Base-by-base conservation (phyloP, 352 stramenopile genomes). In the Phytophthora aleatoria region DNA sequence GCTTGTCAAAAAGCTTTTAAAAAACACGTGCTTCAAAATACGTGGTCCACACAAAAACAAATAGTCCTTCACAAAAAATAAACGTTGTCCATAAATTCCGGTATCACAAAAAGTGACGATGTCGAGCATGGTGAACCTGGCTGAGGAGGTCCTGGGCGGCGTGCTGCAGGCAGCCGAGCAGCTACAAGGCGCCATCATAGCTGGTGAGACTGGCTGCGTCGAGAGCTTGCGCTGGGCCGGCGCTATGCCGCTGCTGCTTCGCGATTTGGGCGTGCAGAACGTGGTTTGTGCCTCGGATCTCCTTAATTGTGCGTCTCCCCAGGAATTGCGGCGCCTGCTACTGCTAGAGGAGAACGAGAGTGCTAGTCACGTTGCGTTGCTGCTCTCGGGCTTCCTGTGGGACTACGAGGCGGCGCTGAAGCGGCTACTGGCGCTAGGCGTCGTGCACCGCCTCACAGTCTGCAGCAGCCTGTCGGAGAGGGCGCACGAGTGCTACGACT, bases 401-500 rank as follows among this genome's bases (percentile, higher is more conserved):
- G 73, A 87, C 59, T 90, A 86, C 27, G 73, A 87, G 49, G 28
- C 51, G 33, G 26, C 55, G 3, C 49, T 92, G 11, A 43, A 54
- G 36, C 62, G 50, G 26, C 53, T 92, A 33, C 63, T 92, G 41
- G 13, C 50, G 20, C 61, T 81, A 7, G 67, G 69, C n/a, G 64
- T 81, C 45, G 50, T 84, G 5, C 69, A 52, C 15, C 74, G 66
- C 0, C 58, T 92, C 11, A 81, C 74, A n/a, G 48, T 92, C 31
- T 87, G 75, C 65, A 89, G 81, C 68, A 86, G 71, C 33, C 67
- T 92, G 15, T 90, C 83, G 28, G 83, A 92, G 69, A 67, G 73
- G 9, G 79, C 83, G 0, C 83, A 92, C 59, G 80, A 90, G 65
- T 92, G 83, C 62, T 88, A 72, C 47, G 77, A 89, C 62, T 85